Evolutionary conservation across 805 yeast genomes (phyloP), one percentile per base, ranked within the genome.

Genomic region (Pichia eremophila): DNA sequence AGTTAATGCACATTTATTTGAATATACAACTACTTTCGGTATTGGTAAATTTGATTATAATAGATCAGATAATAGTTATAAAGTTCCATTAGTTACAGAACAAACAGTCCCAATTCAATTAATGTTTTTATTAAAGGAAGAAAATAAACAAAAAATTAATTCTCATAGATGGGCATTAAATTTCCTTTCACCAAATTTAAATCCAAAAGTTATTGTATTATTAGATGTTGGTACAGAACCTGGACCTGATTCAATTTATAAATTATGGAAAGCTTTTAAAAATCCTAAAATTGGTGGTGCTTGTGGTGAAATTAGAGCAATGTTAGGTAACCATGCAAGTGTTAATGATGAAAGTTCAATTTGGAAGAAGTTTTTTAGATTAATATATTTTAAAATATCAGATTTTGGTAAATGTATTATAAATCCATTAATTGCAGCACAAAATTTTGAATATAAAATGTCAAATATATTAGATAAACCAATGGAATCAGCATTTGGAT

Each of bases 81-180:
- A 74, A 8, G 82, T 89, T 40, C 83, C 84, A 53, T 68, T 90
- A 42, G 76, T 77, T 3, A 72, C 86, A 2, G 83, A 79, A 48
- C 64, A 64, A 49, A 72, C 77, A 3, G 77, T 81, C 4, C 98
- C 98, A 1, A 85, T 88, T 9, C 98, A 91, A 64, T 67, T 91
- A 62, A 67, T 91, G 54, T 90, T 90, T 63, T 84, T 95, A 54
- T 69, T 91, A 55, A 90, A 90, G 62, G 97, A 91, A 59, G 80
- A 84, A 62, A 90, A 91, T 65, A 79, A 83, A 54, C 83, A 86
- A 63, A 91, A 91, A 60, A 90, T 91, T 65, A 91, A 90, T 65
- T 87, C 96, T 3, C 98, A 90, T 66, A 75, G 97, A 62, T 90
- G 98, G 98, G 89, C 95, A 38, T 83, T 90, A 68, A 91, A 90